Base-by-base conservation (phyloP, 1,284 basidiomycete genomes). In the Pascua sp. region DNA sequence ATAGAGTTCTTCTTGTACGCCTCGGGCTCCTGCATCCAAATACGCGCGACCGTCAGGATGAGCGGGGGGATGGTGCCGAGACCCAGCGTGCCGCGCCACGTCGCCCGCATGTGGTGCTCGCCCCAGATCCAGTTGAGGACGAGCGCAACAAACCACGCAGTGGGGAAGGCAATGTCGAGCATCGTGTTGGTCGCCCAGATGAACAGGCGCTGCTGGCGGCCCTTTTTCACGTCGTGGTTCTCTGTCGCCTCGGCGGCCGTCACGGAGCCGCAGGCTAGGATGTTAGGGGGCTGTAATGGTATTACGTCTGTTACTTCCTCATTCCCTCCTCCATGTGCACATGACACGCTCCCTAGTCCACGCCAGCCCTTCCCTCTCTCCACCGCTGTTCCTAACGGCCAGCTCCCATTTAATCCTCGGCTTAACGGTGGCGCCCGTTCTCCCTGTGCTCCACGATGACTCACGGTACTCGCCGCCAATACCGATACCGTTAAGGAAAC, bases 161-260 rank as follows among this genome's bases (percentile, higher is more conserved):
- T 72, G 17, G 92, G 89, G 70, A 93, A 96, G 46, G 90, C 93
- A 55, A 87, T 71, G 71, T 95, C 91, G 66, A 96, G 92, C 90
- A 92, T 92, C 11, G 82, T 79, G 73, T 91, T 88, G 86, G 71
- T 55, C 12, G 67, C 62, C 59, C 55, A 60, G 16, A 88, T 85
- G 67, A 95, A 89, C 83, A 90, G 90, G 53, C 86, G 80, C 72
- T 95, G 88, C 70, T 92, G 92, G 4, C 86, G 83, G 53, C 84
- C 84, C 77, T 89, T 91, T 64, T 78, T 81, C 67, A 95, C 86
- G 12, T 56, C 62, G 4, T 60, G 57, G 59, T 90, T 87, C 74
- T 95, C 93, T 0, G 91, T 91, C 70, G 91, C 89, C 72, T 96
- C 93, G 1, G 89, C 88, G 3, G 88, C 88, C 13, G 91, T 90